Evolutionary conservation across 2,329 filamentous ascomycete species (phyloP), one percentile per base, ranked within the genome.

Genomic region (Leptographium galeiforme): DNA sequence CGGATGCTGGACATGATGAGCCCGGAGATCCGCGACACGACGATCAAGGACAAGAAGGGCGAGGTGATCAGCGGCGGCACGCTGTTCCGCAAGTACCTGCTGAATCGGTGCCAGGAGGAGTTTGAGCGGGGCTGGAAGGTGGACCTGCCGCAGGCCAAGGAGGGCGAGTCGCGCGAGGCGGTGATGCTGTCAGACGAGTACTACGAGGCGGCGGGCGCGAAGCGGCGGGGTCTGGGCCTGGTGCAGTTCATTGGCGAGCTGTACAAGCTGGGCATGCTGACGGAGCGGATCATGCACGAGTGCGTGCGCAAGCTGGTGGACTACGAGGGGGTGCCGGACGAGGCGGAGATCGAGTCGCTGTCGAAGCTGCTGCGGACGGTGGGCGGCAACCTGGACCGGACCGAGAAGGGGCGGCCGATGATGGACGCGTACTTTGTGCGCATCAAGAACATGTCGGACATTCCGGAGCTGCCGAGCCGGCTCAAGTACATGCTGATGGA

Each of bases 241-340:
- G 91, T 98, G 59, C 91, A 96, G 71, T 98, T 98, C 73, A 98
- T 98, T 66, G 93, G 93, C 74, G 93, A 98, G 72, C 81, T 98
- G 47, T 98, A 95, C 81, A 98, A 97, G 77, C 82, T 98, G 57
- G 84, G 86, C 67, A 98, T 98, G 93, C 79, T 98, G 69, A 98
- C 93, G 57, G 88, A 96, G 69, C 87, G 91, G 68, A 98, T 98
- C 72, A 98, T 98, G 93, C 91, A 98, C 74, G 89, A 96, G 71
- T 98, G 93, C 78, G 89, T 98, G 33, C 85, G 89, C 73, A 95
- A 95, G 71, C 80, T 98, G 58, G 87, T 98, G 60, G 91, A 98
- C 71, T 97, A 94, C 70, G 85, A 91, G 64, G 89, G 88, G 57
- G 74, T 89, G 57, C 93, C 93, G 46, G 93, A 98, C 62, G 93